A percentile compares a stretch with the other conserved stretches of the same genome.
phyloP scores from a whole-genome alignment of 1,139 yeast species.

The Yamadazyma dendronema region DNA sequence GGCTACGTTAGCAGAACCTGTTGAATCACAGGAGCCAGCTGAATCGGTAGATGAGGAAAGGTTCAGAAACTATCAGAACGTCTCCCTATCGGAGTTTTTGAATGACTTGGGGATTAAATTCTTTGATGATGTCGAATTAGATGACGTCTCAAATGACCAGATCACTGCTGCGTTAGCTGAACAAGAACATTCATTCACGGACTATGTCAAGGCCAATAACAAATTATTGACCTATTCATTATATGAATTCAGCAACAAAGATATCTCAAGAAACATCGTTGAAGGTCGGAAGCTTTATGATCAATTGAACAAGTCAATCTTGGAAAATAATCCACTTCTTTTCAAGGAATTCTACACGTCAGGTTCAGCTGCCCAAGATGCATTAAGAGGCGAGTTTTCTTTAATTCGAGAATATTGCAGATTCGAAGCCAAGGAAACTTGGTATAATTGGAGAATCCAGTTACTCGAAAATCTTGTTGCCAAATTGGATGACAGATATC shows the following conservation, averaged over 20 bases:
- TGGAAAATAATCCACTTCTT: constrained; percentile 47
- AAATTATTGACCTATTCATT: constrained; percentile 43
- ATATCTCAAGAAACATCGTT: constrained; percentile 47
- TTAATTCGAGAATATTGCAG: constrained; percentile 50
- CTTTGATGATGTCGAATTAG: constrained; percentile 50
- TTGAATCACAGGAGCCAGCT: too few species aligned
- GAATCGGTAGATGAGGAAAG: not conserved
- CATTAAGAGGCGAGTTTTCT: constrained; percentile 42
- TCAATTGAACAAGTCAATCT: constrained; percentile 42
- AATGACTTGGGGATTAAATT: constrained; percentile 49
- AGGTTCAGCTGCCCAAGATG: constrained; percentile 32
- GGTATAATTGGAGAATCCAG: constrained; percentile 61
- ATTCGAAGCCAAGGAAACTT: constrained; percentile 48
- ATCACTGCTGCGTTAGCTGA: constrained; percentile 5
- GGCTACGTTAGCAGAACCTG: constrained; percentile 13
- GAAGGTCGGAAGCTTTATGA: constrained; percentile 48
- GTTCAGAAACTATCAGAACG: constrained; percentile 24
- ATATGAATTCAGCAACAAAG: constrained; percentile 52
- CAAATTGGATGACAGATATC: constrained; percentile 32
- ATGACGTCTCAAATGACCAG: constrained; percentile 22
- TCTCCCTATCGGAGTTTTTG: constrained; percentile 42
- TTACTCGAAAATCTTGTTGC: constrained; percentile 35
- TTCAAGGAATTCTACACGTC: constrained; percentile 47
- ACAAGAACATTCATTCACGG: constrained; percentile 19
- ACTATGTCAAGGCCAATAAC: constrained; percentile 32